Evolutionary conservation across 2,329 filamentous ascomycete species (phyloP).

Genomic region (Stromatinia cepivora): DNA sequence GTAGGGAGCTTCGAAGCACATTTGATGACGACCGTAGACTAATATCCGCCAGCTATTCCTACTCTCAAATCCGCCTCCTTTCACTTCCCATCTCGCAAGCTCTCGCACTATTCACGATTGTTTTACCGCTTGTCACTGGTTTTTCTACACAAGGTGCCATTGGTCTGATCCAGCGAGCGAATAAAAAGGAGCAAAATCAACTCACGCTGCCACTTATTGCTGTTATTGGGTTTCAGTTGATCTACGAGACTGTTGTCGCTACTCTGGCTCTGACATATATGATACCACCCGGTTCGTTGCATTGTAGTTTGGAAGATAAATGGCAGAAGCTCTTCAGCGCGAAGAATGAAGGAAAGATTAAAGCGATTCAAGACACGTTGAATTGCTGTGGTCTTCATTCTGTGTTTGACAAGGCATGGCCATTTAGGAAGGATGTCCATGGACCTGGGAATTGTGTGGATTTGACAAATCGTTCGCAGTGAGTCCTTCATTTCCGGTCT

Average conservation of each 20-base stretch:
- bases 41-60: slow-evolving; percentile 34
- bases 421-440: slow-evolving; percentile 48
- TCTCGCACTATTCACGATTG: slow-evolving; percentile 36
- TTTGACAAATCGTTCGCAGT: slow-evolving; percentile 22
- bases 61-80: slow-evolving; percentile 36
- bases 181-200: slow-evolving; percentile 32
- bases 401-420: slow-evolving; percentile 61
- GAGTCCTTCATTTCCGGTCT: neutral
- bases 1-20: slow-evolving; percentile 25
- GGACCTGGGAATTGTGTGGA: slow-evolving; percentile 23
- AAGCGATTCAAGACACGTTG: slow-evolving; percentile 63
- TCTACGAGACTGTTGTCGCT: slow-evolving; percentile 40
- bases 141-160: slow-evolving; percentile 35
- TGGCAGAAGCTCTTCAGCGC: slow-evolving; percentile 57
- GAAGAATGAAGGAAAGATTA: slow-evolving; percentile 54
- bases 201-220: slow-evolving; percentile 37
- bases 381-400: slow-evolving; percentile 65
- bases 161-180: slow-evolving; percentile 31
- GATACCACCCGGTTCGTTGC: slow-evolving; percentile 33
- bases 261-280: slow-evolving; percentile 40
- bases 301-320: slow-evolving; percentile 56
- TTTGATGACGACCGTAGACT: slow-evolving; percentile 13
- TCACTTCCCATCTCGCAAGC: slow-evolving; percentile 38
- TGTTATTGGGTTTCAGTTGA: slow-evolving; percentile 38
- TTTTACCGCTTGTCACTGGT: slow-evolving; percentile 38